These are phyloP conservation scores for Sclerotinia sclerotiorum DNA, from an alignment of 2,329 filamentous ascomycete genomes.

Conservation along the genomic window DNA sequence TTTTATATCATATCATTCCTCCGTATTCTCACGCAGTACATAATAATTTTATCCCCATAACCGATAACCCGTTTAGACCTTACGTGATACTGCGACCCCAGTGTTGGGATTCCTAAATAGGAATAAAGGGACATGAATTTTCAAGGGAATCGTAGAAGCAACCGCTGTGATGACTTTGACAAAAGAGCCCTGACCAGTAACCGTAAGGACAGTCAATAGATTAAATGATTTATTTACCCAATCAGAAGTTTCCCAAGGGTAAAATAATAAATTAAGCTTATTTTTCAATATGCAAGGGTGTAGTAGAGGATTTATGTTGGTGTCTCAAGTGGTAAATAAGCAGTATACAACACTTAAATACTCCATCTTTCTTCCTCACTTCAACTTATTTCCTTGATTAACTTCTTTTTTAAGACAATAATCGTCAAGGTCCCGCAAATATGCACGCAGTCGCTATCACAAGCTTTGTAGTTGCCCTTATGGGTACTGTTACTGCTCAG, in stretches of 20 bases:
- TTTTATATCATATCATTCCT: background rate
- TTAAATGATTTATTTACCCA: background rate
- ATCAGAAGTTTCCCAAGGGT: background rate
- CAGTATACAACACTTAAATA: background rate
- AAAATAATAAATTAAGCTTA: background rate
- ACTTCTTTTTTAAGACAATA: background rate
- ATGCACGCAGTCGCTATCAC: conserved; percentile 22
- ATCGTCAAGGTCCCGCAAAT: background rate
- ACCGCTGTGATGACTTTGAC: background rate
- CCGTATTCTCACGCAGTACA: background rate
- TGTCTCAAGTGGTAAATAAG: background rate
- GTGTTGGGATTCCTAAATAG: background rate
- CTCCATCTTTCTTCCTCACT: background rate
- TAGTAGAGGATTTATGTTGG: background rate
- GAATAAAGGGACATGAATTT: background rate
- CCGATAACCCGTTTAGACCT: background rate
- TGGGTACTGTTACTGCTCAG: conserved; percentile 11
- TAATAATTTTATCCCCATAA: background rate
- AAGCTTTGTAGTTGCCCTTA: conserved; percentile 13
- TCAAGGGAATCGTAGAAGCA: background rate
- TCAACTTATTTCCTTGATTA: background rate
- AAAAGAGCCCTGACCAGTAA: background rate
- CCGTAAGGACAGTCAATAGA: background rate
- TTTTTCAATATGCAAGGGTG: background rate
- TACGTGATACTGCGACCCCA: background rate